Evolutionary conservation across 768 basidiomycete genomes (phyloP).

Genomic region (Boletales sp.): DNA sequence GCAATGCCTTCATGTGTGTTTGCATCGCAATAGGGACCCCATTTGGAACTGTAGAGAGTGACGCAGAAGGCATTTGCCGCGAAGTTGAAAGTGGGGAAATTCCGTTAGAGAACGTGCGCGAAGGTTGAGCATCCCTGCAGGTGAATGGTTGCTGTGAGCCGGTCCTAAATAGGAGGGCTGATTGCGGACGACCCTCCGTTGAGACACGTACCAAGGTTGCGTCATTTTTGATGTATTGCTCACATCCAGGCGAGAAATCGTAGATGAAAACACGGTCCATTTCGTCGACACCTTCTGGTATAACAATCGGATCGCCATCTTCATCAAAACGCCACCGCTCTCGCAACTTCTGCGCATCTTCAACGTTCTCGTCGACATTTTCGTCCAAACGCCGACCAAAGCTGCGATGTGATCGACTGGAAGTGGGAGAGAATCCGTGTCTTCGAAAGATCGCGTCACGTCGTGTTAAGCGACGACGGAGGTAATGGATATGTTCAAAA

Average conservation of each 20-base stretch:
- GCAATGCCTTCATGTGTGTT: constrained; percentile 61
- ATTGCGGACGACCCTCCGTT: constrained; percentile 49
- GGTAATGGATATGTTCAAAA: constrained; percentile 22
- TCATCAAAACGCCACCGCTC: constrained; percentile 69
- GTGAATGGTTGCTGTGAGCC: constrained; percentile 28
- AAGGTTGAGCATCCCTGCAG: constrained; percentile 24
- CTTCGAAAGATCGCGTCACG: constrained; percentile 36
- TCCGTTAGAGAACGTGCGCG: constrained; percentile 24
- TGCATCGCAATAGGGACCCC: constrained; percentile 58
- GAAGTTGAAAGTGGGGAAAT: constrained; percentile 21
- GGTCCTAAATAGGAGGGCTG: constrained; percentile 46
- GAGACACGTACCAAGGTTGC: constrained; percentile 41
- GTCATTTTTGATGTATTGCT: constrained; percentile 49
- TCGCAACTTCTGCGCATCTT: constrained; percentile 42
- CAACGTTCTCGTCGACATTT: constrained; percentile 26
- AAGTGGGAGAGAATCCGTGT: constrained; percentile 18
- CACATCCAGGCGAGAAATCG: constrained; percentile 64
- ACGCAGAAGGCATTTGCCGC: constrained; percentile 18
- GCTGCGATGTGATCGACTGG: constrained; percentile 4
- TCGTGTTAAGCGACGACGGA: constrained; percentile 78
- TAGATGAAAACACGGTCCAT: constrained; percentile 65
- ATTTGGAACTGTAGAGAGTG: constrained; percentile 31
- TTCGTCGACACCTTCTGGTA: constrained; percentile 61
- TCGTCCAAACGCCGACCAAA: constrained; percentile 28
- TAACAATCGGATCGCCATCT: constrained; percentile 56